These are phyloP conservation scores for Arctium lappa DNA, from an alignment of 129 eudicot genomes.

Conservation along the genomic window DNA sequence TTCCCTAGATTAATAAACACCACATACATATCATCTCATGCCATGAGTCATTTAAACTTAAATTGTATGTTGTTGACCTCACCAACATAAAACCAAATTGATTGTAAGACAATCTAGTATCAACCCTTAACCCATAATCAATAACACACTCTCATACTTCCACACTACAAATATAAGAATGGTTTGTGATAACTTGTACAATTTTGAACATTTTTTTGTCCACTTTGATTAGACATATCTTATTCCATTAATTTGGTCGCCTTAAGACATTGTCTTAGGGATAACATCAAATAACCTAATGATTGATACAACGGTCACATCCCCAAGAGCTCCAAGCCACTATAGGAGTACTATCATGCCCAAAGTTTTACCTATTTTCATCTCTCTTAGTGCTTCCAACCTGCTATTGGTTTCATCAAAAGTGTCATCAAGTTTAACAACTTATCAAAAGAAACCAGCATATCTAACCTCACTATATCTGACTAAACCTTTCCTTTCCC, in stretches of 20 bases:
- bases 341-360: neutral
- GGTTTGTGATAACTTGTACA: neutral
- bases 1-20: neutral
- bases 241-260: neutral
- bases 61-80: neutral
- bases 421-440: neutral
- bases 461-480: neutral
- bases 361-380: neutral
- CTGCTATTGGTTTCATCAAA: neutral
- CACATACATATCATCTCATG: neutral
- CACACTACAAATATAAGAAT: neutral
- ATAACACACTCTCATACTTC: neutral
- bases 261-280: neutral
- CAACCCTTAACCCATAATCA: neutral
- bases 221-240: neutral
- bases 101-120: neutral
- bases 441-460: neutral
- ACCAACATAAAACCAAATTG: neutral
- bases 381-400: neutral
- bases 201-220: neutral
- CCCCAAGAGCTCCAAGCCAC: neutral
- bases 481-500: neutral
- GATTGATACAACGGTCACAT: neutral
- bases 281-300: neutral
- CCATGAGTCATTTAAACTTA: neutral